These are phyloP conservation scores for Yamadazyma pseudoaaseri DNA, from an alignment of 1,139 yeast genomes.

Conservation along the genomic window DNA sequence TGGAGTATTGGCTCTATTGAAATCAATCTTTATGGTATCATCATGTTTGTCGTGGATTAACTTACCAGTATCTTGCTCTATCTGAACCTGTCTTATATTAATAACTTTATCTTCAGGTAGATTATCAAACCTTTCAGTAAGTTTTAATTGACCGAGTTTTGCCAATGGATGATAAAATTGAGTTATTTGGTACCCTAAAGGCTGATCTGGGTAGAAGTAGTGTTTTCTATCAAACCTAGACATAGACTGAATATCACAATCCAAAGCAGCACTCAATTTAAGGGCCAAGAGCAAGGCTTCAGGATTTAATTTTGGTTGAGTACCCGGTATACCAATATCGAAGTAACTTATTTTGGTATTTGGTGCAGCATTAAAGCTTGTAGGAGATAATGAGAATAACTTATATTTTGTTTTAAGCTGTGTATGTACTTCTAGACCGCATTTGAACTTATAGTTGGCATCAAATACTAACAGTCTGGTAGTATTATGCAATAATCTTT, in stretches of 20 bases:
- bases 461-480: conserved; percentile 9
- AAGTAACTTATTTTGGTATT: conserved; percentile 74
- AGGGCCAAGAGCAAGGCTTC: conserved; percentile 73
- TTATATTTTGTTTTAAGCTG: conserved; percentile 75
- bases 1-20: conserved; percentile 84
- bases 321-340: conserved; percentile 89
- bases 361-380: conserved; percentile 54
- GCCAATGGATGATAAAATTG: conserved; percentile 87
- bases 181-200: conserved; percentile 93
- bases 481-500: conserved; percentile 7
- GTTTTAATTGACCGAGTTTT: conserved; percentile 53
- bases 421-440: conserved; percentile 93
- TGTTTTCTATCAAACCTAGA: conserved; percentile 91
- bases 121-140: conserved; percentile 55
- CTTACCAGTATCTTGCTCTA: conserved; percentile 95
- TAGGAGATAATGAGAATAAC: conserved; percentile 64
- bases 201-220: conserved; percentile 95
- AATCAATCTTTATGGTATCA: conserved; percentile 58
- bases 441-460: conserved; percentile 49
- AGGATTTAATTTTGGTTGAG: conserved; percentile 80
- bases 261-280: conserved; percentile 69
- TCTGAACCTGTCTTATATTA: conserved; percentile 70
- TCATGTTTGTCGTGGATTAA: conserved; percentile 54
- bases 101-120: conserved; percentile 40
- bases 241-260: conserved; percentile 52